Percentiles rank a stretch among this genome's conserved stretches.
These are phyloP conservation scores for Phytophthora pseudosyringae DNA, from an alignment of 352 stramenopile species.

Conservation along the genomic window DNA sequence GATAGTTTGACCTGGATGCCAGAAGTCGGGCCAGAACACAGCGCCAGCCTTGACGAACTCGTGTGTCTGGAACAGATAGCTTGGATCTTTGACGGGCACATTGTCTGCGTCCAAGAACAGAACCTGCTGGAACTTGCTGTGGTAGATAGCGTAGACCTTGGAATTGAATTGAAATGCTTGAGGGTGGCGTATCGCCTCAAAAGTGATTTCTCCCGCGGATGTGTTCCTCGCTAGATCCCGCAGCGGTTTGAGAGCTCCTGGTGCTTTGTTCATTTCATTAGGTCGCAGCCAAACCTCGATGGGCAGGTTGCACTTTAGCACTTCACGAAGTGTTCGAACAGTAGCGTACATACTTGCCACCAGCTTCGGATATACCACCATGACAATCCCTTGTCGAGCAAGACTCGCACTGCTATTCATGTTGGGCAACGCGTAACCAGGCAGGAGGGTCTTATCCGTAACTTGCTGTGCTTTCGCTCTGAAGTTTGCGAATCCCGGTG, in stretches of 20 bases:
- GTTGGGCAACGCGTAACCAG: slow-evolving; percentile 17
- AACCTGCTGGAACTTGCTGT: slow-evolving; percentile 50
- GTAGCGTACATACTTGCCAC: slow-evolving; percentile 40
- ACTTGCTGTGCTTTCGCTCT: slow-evolving; percentile 29
- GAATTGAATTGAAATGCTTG: slow-evolving; percentile 46
- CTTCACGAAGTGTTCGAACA: slow-evolving; percentile 35
- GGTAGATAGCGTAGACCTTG: slow-evolving; percentile 55
- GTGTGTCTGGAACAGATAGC: slow-evolving; percentile 48
- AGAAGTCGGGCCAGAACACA: slow-evolving; percentile 35
- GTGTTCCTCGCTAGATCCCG: slow-evolving; percentile 22
- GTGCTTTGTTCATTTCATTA: slow-evolving; percentile 40
- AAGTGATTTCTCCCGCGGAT: slow-evolving; percentile 25
- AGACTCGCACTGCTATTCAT: neutral
- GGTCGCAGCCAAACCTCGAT: slow-evolving; percentile 61
- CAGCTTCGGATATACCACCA: slow-evolving; percentile 60
- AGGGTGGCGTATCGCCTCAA: slow-evolving; percentile 31
- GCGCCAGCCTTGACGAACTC: slow-evolving; percentile 23
- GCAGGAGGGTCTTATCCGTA: slow-evolving; percentile 9
- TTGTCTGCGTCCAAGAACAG: slow-evolving; percentile 72
- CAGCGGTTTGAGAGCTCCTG: slow-evolving; percentile 24
- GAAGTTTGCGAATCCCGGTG: slow-evolving; percentile 49
- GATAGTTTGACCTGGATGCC: slow-evolving; percentile 30
- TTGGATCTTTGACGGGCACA: slow-evolving; percentile 49
- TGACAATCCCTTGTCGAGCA: slow-evolving; percentile 43
- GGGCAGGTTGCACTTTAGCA: slow-evolving; percentile 44